Conservation (phyloP, 768 basidiomycete species). For the Russula earlei region DNA sequence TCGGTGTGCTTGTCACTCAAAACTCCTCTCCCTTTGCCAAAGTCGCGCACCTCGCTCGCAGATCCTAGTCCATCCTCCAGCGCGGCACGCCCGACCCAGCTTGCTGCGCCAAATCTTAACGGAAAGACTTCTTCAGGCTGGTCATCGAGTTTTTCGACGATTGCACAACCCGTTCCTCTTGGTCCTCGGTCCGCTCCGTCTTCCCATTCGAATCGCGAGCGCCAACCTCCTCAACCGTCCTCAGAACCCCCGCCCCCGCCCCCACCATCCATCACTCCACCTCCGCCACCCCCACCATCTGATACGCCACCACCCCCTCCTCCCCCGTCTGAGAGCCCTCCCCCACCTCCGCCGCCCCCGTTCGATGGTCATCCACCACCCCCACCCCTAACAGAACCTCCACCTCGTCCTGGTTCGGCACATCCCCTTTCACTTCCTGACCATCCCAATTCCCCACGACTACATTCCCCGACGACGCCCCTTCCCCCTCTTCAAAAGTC, state of each 20-base stretch:
- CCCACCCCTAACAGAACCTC: constrained; percentile 27
- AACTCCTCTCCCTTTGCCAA: not conserved
- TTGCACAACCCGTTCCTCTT: constrained; percentile 20
- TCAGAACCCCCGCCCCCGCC: constrained; percentile 26
- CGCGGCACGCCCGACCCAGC: constrained; percentile 7
- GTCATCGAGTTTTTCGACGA: constrained; percentile 19
- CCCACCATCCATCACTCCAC: constrained; percentile 15
- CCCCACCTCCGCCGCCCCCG: constrained; percentile 19
- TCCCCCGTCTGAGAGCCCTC: constrained; percentile 21
- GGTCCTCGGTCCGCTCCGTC: constrained; percentile 17
- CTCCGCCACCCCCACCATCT: constrained; percentile 24
- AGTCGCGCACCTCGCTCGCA: constrained; percentile 11
- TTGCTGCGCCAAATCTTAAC: constrained; percentile 13
- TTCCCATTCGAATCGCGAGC: constrained; percentile 23
- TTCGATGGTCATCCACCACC: constrained; percentile 28
- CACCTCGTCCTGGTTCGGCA: constrained; percentile 27
- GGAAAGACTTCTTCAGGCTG: constrained; percentile 18
- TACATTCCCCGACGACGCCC: constrained; percentile 20
- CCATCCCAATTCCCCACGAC: constrained; percentile 20
- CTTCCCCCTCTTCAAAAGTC: constrained; percentile 22
- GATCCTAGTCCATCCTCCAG: constrained; percentile 11
- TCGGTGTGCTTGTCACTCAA: constrained; percentile 15
- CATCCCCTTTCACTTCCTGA: constrained; percentile 24
- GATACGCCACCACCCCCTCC: constrained; percentile 25
- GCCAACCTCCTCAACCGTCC: constrained; percentile 18